A percentile compares a stretch with the other conserved stretches of the same genome.
Evolutionary conservation across 768 basidiomycete genomes (phyloP).

Genomic region (Suillus subaureus): DNA sequence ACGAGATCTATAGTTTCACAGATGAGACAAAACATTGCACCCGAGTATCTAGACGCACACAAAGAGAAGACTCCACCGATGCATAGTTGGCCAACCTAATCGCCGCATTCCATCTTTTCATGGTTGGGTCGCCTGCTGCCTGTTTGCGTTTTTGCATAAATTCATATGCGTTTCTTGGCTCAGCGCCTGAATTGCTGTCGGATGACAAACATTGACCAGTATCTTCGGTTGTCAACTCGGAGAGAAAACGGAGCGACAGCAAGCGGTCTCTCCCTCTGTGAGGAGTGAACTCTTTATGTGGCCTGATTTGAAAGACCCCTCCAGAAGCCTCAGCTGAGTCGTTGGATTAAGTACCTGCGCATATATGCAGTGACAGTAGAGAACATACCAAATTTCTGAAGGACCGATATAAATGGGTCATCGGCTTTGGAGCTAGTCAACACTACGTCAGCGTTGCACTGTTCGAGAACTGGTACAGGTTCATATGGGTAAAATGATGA

Average conservation of each 20-base stretch:
- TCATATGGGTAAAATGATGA: slow-evolving; percentile 3
- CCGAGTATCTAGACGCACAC: slow-evolving; percentile 52
- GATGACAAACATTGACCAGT: slow-evolving; percentile 32
- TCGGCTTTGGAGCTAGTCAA: slow-evolving; percentile 85
- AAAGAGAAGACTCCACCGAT: slow-evolving; percentile 70
- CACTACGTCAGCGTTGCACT: slow-evolving; percentile 70
- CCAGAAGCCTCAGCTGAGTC: slow-evolving; percentile 58
- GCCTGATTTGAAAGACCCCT: slow-evolving; percentile 72
- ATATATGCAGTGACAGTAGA: slow-evolving; percentile 22
- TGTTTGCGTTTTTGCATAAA: slow-evolving; percentile 64
- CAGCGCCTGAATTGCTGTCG: slow-evolving; percentile 40
- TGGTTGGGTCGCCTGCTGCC: slow-evolving; percentile 52
- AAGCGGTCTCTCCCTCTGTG: slow-evolving; percentile 70
- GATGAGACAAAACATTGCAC: background rate
- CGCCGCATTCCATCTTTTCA: slow-evolving; percentile 74
- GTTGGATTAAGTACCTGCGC: slow-evolving; percentile 14
- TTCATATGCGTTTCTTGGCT: slow-evolving; percentile 66
- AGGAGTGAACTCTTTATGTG: slow-evolving; percentile 76
- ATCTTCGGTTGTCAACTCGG: slow-evolving; percentile 46
- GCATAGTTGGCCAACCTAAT: slow-evolving; percentile 83
- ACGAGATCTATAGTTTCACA: slow-evolving; percentile 60
- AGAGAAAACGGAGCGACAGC: slow-evolving; percentile 64
- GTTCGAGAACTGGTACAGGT: slow-evolving; percentile 71
- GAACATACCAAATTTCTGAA: slow-evolving; percentile 60
- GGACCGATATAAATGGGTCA: slow-evolving; percentile 69